Base-by-base conservation (phyloP, 2,329 filamentous ascomycete species). In the Phyllachora maydis region DNA sequence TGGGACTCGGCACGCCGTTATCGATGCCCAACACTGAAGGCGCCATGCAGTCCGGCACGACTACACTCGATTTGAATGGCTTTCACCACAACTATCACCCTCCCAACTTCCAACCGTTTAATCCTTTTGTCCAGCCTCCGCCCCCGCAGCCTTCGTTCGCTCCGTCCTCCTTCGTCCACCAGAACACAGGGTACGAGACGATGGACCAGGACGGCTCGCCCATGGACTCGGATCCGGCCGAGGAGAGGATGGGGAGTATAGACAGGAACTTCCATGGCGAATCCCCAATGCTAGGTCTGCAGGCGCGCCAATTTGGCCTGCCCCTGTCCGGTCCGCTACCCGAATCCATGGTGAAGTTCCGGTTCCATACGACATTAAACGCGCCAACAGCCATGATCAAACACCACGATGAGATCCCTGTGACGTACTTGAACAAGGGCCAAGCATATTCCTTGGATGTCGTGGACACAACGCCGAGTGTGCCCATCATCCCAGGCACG, bases 401-500 rank as follows among this genome's bases (percentile, higher is more conserved):
- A 45, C 71, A 82, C 30, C 50, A 69, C 2, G 76, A 90, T 29
- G 85, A 95, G 44, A 90, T 95, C 13, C 88, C 88, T 0, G 68
- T 95, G n/a, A 93, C 85, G 0, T 98, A 98, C 42, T 63, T 98
- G 11, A 98, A 98, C 53, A 95, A 95, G 48, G 83, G 85, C 13
- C 85, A 95, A 43, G 79, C 82, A 10, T 98, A 98, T 44, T 77
- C 78, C 0, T 56, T 98, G 11, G 76, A 77, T 3, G 64, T 98
- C 14, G 56, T 76, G 22, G 88, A 98, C 41, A 88, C 76, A 0
- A 56, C 59, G 5, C 65, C 74, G 2, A 54, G 60, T 2, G 49
- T 71, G 4, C 59, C 65, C 3, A 51, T 63, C 16, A 45, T 54
- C 1, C 61, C 61, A 4, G 70, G 68, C 6, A 56, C 72, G 9